phyloP scores from a whole-genome alignment of 2,329 filamentous ascomycete species.

The Talaromyces sp. region DNA sequence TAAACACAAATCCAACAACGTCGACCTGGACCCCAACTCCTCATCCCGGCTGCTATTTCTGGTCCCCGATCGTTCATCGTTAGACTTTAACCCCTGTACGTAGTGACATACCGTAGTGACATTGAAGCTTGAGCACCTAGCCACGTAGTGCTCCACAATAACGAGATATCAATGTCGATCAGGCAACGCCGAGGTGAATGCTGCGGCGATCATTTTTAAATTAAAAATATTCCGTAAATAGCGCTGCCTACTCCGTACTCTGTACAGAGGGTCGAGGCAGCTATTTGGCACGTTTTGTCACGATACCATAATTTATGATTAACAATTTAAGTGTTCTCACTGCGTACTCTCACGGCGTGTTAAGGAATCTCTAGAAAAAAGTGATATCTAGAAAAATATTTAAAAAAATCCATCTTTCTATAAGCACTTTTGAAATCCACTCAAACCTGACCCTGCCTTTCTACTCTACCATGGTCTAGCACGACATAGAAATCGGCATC shows the following conservation, averaged over 20 bases:
- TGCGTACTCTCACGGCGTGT: too few species aligned
- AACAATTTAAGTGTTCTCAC: too few species aligned
- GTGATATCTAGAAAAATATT: too few species aligned
- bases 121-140: background rate
- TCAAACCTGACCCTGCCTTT: conserved; percentile 7
- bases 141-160: background rate
- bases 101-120: too few species aligned
- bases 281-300: too few species aligned
- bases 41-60: background rate
- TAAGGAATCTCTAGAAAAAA: too few species aligned
- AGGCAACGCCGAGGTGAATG: background rate
- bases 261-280: too few species aligned
- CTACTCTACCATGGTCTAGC: conserved; percentile 47
- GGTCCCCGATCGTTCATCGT: too few species aligned
- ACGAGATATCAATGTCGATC: background rate
- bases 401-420: background rate
- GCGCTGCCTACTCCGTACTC: too few species aligned
- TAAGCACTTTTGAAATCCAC: background rate
- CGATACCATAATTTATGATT: too few species aligned
- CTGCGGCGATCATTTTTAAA: too few species aligned
- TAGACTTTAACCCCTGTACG: background rate
- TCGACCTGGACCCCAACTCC: background rate
- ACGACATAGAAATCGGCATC: conserved; percentile 53
- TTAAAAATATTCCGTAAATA: too few species aligned
- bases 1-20: background rate